phyloP scores from a whole-genome alignment of 2,329 filamentous ascomycete genomes.

The Cladophialophora bantiana region DNA sequence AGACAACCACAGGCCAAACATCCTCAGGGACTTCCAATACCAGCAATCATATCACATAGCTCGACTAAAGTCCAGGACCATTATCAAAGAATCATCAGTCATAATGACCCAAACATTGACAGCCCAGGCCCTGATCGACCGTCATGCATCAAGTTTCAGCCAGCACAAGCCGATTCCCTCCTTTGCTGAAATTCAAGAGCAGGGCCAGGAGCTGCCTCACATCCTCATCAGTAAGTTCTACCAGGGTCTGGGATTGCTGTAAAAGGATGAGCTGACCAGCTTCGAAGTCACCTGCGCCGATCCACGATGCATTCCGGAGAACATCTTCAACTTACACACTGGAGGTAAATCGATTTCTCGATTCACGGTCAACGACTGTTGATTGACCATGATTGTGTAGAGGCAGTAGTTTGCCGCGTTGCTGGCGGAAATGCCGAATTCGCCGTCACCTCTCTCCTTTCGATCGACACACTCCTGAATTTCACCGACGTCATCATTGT shows the following conservation, averaged over 20 bases:
- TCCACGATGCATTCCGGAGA: slow-evolving; percentile 28
- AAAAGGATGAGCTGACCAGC: neutral
- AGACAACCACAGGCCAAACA: neutral
- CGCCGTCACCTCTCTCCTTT: slow-evolving; percentile 19
- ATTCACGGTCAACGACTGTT: neutral
- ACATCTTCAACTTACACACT: slow-evolving; percentile 26
- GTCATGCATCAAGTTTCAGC: slow-evolving; percentile 21
- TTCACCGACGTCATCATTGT: slow-evolving; percentile 27
- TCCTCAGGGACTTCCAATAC: neutral
- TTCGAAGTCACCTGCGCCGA: slow-evolving; percentile 29
- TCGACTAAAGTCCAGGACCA: neutral
- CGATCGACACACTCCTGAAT: slow-evolving; percentile 23
- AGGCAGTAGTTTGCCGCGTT: slow-evolving; percentile 22
- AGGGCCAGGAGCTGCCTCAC: slow-evolving; percentile 4
- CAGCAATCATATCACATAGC: neutral
- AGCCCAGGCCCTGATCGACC: slow-evolving; percentile 24
- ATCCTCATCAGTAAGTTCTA: slow-evolving; percentile 24
- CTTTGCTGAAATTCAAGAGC: slow-evolving; percentile 20
- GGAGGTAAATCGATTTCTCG: slow-evolving; percentile 6
- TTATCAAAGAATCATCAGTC: neutral
- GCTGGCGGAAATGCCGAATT: slow-evolving; percentile 29
- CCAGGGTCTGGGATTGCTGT: neutral
- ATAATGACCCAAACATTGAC: slow-evolving; percentile 13
- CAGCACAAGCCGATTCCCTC: slow-evolving; percentile 19
- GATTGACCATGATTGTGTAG: slow-evolving; percentile 9